Conservation (phyloP, 1,284 basidiomycete genomes). For the Rhodotorula sp. region DNA sequence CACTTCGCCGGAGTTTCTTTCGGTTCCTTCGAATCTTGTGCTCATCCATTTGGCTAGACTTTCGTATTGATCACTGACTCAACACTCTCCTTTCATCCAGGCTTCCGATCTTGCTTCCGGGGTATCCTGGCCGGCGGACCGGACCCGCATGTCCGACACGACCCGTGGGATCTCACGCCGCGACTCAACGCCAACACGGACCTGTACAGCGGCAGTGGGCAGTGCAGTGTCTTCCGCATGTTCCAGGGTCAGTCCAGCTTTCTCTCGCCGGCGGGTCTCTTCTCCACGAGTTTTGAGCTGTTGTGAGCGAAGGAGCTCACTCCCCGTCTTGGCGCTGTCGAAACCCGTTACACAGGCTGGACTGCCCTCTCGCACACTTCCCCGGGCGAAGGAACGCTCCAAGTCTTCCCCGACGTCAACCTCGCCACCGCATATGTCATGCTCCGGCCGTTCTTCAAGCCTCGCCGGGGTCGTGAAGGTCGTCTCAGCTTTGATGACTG, state of each 20-base stretch:
- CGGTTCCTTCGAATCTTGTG: neutral
- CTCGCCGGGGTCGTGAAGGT: conserved; percentile 50
- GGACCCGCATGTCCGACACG: conserved; percentile 50
- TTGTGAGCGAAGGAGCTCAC: neutral
- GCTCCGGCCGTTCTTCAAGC: conserved; percentile 71
- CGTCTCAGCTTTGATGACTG: conserved; percentile 48
- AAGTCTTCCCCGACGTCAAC: conserved; percentile 70
- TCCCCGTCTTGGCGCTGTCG: neutral
- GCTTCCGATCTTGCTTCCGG: conserved; percentile 53
- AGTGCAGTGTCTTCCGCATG: conserved; percentile 72
- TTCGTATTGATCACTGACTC: neutral
- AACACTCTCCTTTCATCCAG: conserved; percentile 25
- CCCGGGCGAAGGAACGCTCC: conserved; percentile 68
- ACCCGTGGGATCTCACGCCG: conserved; percentile 60
- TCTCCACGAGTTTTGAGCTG: neutral
- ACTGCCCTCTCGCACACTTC: conserved; percentile 61
- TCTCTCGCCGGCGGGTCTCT: neutral
- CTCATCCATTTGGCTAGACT: neutral
- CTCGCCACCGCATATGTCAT: conserved; percentile 65
- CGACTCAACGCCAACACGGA: conserved; percentile 60
- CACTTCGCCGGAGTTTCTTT: too few species aligned
- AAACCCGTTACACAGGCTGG: conserved; percentile 51
- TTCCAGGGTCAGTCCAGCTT: conserved; percentile 55
- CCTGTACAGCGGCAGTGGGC: conserved; percentile 56
- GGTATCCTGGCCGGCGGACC: conserved; percentile 62